phyloP scores from a whole-genome alignment of 2,329 filamentous ascomycete species.

The Coleophoma crateriformis region DNA sequence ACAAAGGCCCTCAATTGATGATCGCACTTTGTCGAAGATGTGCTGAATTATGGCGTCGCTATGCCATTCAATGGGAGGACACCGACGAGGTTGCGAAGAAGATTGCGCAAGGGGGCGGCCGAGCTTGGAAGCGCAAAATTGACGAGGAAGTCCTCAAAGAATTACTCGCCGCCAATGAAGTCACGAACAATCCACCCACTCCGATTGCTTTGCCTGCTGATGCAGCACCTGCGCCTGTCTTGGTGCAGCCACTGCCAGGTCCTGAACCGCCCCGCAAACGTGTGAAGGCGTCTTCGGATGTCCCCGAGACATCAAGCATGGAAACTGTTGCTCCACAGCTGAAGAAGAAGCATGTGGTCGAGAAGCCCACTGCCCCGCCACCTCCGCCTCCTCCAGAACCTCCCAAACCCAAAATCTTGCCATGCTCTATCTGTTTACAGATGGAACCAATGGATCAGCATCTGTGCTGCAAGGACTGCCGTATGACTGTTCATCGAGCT shows the following conservation, averaged over 20 bases:
- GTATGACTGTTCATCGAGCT: conserved; percentile 81
- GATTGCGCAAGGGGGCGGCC: conserved; percentile 70
- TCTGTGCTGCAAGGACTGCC: conserved; percentile 79
- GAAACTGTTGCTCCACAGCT: conserved; percentile 21
- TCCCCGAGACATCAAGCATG: conserved; percentile 40
- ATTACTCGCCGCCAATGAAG: conserved; percentile 58
- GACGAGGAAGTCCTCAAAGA: conserved; percentile 88
- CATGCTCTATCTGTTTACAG: conserved; percentile 79
- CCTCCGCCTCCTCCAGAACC: conserved; percentile 66
- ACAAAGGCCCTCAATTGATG: conserved; percentile 70
- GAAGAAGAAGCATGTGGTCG: conserved; percentile 40
- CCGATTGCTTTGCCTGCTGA: conserved; percentile 24
- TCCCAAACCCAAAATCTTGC: conserved; percentile 71
- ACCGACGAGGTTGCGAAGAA: conserved; percentile 88
- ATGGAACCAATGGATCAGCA: conserved; percentile 68
- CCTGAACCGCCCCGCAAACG: conserved; percentile 60
- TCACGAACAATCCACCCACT: conserved; percentile 33
- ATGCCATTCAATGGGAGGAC: conserved; percentile 93
- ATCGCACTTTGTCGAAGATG: conserved; percentile 86
- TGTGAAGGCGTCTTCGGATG: conserved; percentile 52
- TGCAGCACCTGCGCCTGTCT: conserved; percentile 17
- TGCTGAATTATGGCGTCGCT: conserved; percentile 89
- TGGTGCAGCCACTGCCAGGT: conserved; percentile 19
- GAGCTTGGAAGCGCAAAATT: conserved; percentile 80
- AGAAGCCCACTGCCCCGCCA: conserved; percentile 62